phyloP scores from a whole-genome alignment of 129 eudicot species.

The Artemisia argyi region DNA sequence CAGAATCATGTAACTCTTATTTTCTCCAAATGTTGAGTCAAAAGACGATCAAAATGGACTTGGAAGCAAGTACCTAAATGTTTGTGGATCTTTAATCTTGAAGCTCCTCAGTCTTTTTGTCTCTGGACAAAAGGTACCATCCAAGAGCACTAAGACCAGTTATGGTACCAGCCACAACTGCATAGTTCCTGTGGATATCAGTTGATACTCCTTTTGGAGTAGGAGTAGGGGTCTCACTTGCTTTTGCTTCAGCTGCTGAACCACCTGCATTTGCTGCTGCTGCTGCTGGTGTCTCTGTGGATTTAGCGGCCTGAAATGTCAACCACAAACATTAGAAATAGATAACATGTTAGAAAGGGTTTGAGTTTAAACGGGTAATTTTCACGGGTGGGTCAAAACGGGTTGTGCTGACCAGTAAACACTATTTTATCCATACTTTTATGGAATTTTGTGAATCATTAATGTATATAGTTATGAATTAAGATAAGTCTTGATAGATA shows the following conservation, averaged over 20 bases:
- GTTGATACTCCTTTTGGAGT: conserved; percentile 61
- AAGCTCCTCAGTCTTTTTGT: conserved; percentile 64
- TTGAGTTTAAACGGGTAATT: no score
- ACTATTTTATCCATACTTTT: no score
- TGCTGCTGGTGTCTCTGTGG: conserved; percentile 56
- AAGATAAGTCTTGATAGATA: no score
- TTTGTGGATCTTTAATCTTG: conserved; percentile 45
- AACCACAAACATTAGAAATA: conserved; percentile 1
- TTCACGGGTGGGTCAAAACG: no score
- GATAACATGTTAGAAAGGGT: no score
- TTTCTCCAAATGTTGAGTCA: conserved; percentile 13
- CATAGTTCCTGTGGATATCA: conserved; percentile 75
- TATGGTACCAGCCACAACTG: conserved; percentile 64
- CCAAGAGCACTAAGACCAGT: conserved; percentile 61
- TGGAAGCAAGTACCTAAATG: conserved; percentile 20
- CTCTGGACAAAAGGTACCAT: conserved; percentile 60
- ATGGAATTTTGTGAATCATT: no score
- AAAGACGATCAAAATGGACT: conserved; percentile 16
- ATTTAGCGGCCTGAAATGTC: conserved; percentile 59
- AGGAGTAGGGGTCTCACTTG: conserved; percentile 44
- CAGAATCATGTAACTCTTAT: conserved; percentile 28
- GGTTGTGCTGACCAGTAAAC: no score
- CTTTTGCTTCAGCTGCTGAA: conserved; percentile 66
- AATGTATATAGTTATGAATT: no score
- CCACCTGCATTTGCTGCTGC: conserved; percentile 39